Evolutionary conservation across 208 protist species (phyloP).

Genomic region (Porcisia deanei): DNA sequence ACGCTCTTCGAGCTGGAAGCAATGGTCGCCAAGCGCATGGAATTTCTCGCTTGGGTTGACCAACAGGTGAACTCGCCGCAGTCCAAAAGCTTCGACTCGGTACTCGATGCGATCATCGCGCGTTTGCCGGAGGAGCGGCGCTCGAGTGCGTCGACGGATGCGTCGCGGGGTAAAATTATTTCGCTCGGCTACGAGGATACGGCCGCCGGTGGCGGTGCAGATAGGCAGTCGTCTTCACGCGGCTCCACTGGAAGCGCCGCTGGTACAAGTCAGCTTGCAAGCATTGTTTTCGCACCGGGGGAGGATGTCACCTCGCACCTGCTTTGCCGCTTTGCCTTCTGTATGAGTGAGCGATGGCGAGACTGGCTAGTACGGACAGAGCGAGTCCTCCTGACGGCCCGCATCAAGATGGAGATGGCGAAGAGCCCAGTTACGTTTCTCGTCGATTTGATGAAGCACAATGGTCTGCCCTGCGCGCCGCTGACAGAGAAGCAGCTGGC

Average conservation of each 20-base stretch:
- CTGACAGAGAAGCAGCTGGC: slow-evolving; percentile 52
- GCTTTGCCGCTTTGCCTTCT: slow-evolving; percentile 88
- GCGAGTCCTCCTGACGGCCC: slow-evolving; percentile 81
- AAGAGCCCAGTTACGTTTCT: slow-evolving; percentile 72
- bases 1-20: slow-evolving; percentile 85
- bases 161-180: slow-evolving; percentile 13
- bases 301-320: slow-evolving; percentile 85
- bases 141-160: slow-evolving; percentile 23
- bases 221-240: slow-evolving; percentile 41
- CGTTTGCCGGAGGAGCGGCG: slow-evolving; percentile 71
- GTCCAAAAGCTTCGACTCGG: slow-evolving; percentile 47
- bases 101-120: slow-evolving; percentile 69
- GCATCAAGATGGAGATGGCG: slow-evolving; percentile 67
- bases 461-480: slow-evolving; percentile 69
- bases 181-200: slow-evolving; percentile 32
- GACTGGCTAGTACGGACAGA: slow-evolving; percentile 86
- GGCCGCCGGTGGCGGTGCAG: slow-evolving; percentile 6
- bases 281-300: slow-evolving; percentile 68
- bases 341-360: slow-evolving; percentile 89
- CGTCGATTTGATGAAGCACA: slow-evolving; percentile 66
- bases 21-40: slow-evolving; percentile 87
- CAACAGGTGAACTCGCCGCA: slow-evolving; percentile 70
- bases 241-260: slow-evolving; percentile 21
- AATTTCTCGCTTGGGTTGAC: slow-evolving; percentile 88
- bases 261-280: slow-evolving; percentile 8